phyloP scores from a whole-genome alignment of 768 basidiomycete species.

The Lactarius quietus region DNA sequence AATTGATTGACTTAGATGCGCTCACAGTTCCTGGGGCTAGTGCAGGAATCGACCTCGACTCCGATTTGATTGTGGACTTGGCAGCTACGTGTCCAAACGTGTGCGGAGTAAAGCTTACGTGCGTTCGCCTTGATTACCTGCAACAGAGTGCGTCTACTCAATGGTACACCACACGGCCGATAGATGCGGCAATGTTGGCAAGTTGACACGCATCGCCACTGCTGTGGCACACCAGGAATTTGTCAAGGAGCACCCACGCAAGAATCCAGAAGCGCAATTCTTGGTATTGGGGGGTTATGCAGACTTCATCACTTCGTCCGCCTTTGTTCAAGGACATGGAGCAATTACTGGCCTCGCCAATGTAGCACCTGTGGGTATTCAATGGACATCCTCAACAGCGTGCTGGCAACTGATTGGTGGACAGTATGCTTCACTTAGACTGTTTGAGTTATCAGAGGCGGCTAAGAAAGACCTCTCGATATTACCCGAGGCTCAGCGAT shows the following conservation, averaged over 20 bases:
- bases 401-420: not conserved
- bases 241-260: constrained; percentile 58
- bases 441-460: constrained; percentile 60
- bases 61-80: constrained; percentile 79
- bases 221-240: constrained; percentile 58
- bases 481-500: constrained; percentile 62
- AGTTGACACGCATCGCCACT: constrained; percentile 79
- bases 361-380: constrained; percentile 59
- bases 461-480: constrained; percentile 52
- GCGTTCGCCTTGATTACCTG: constrained; percentile 32
- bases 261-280: constrained; percentile 64
- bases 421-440: constrained; percentile 55
- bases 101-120: constrained; percentile 88
- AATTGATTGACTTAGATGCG: not conserved
- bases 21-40: constrained; percentile 75
- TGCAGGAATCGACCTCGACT: constrained; percentile 89
- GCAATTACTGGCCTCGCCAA: constrained; percentile 91
- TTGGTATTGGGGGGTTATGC: constrained; percentile 81
- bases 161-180: not conserved
- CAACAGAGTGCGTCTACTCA: constrained; percentile 9
- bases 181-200: constrained; percentile 90
- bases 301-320: constrained; percentile 77
- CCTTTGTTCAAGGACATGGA: constrained; percentile 73
- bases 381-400: not conserved
- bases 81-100: constrained; percentile 74